A percentile compares a stretch with the other conserved stretches of the same genome.
phyloP scores from a whole-genome alignment of 306 rosid species.

The Vicia villosa region DNA sequence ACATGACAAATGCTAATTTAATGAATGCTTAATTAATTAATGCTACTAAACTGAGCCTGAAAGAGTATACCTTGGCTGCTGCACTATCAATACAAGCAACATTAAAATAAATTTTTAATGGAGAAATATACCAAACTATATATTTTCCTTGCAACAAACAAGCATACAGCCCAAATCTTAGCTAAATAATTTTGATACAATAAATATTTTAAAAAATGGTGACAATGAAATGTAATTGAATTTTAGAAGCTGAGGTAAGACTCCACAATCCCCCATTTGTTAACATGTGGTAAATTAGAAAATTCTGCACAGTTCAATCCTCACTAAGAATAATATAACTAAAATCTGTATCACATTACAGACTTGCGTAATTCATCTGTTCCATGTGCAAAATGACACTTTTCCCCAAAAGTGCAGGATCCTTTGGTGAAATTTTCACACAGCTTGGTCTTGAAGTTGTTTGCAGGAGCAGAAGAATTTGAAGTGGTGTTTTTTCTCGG shows the following conservation, averaged over 20 bases:
- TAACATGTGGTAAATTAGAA: slow-evolving; percentile 27
- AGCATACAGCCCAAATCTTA: neutral
- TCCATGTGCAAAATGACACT: slow-evolving; percentile 92
- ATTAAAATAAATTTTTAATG: too few relatives aligned
- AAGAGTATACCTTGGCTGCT: too few relatives aligned
- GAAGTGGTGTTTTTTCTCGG: slow-evolving; percentile 44
- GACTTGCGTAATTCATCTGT: slow-evolving; percentile 64
- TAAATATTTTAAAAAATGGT: neutral
- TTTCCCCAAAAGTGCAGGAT: slow-evolving; percentile 82
- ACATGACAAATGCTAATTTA: too few relatives aligned
- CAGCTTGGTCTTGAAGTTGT: slow-evolving; percentile 76
- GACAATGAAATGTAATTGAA: neutral
- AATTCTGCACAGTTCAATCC: slow-evolving; percentile 38
- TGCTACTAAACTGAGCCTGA: too few relatives aligned
- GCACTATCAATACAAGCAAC: too few relatives aligned
- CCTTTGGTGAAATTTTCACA: slow-evolving; percentile 77
- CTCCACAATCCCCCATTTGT: slow-evolving; percentile 17
- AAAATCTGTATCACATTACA: slow-evolving; percentile 41
- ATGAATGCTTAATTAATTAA: too few relatives aligned
- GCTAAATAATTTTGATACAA: neutral
- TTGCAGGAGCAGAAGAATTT: slow-evolving; percentile 35
- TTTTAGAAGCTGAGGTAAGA: slow-evolving; percentile 22
- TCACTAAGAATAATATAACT: slow-evolving; percentile 28
- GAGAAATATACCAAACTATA: too few relatives aligned
- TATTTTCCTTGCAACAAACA: too few relatives aligned